Conservation (phyloP, 768 basidiomycete species). For the Cytidiella melzeri region DNA sequence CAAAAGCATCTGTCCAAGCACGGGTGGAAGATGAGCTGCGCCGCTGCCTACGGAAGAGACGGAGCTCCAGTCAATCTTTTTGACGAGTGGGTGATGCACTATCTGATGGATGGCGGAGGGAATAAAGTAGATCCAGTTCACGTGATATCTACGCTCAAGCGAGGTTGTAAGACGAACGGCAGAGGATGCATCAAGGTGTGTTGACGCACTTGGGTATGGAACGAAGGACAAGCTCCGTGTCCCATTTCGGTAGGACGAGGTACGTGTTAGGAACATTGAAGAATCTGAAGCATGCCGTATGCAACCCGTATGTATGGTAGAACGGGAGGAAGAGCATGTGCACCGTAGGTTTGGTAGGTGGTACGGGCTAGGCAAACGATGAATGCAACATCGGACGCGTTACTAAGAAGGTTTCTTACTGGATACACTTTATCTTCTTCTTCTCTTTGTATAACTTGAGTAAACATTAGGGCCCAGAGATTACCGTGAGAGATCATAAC, state of each 20-base stretch:
- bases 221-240: slow-evolving; percentile 6
- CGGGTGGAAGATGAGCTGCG: slow-evolving; percentile 11
- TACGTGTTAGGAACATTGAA: slow-evolving; percentile 7
- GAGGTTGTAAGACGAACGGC: neutral
- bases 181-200: neutral
- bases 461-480: slow-evolving; percentile 3
- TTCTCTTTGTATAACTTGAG: neutral
- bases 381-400: neutral
- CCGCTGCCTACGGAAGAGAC: slow-evolving; percentile 5
- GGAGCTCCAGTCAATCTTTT: slow-evolving; percentile 8
- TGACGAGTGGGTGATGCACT: slow-evolving; percentile 3
- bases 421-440: slow-evolving; percentile 5
- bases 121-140: slow-evolving; percentile 9
- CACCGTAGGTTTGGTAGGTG: slow-evolving; percentile 1
- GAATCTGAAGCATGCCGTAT: slow-evolving; percentile 9
- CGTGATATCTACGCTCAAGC: slow-evolving; percentile 2
- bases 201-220: slow-evolving; percentile 5
- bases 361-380: slow-evolving; percentile 1
- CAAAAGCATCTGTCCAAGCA: slow-evolving; percentile 3
- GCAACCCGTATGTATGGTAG: slow-evolving; percentile 12
- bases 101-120: slow-evolving; percentile 13
- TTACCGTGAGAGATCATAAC: slow-evolving; percentile 15
- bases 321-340: slow-evolving; percentile 11
- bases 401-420: neutral
- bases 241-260: slow-evolving; percentile 11